Conservation (phyloP, 202 grass and related monocot species). For the Brachypodium distachyon region DNA sequence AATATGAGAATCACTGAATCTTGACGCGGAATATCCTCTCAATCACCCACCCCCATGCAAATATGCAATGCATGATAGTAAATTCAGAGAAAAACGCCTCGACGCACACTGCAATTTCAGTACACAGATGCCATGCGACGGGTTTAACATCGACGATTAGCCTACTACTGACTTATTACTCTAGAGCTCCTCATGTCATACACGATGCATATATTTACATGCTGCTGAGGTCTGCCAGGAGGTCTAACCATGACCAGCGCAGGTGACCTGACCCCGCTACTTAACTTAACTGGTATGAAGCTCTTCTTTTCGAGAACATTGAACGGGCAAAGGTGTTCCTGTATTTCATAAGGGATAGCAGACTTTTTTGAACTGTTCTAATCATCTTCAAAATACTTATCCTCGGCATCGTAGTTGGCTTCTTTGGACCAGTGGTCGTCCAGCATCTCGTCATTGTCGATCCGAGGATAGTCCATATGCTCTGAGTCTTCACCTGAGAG, state of each 20-base stretch:
- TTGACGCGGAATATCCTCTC: too few species aligned
- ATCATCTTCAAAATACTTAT: slow-evolving; percentile 83
- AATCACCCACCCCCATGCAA: background rate
- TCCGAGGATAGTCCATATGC: slow-evolving; percentile 64
- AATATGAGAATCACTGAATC: background rate
- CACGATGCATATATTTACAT: slow-evolving; percentile 13
- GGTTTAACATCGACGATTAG: background rate
- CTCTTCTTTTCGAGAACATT: too few species aligned
- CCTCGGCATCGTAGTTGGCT: slow-evolving; percentile 78
- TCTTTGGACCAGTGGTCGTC: slow-evolving; percentile 85
- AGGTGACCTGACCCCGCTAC: background rate
- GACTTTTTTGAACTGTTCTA: background rate
- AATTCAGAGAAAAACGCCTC: background rate
- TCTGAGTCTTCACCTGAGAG: slow-evolving; percentile 59
- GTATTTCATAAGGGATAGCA: too few species aligned
- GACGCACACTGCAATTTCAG: background rate
- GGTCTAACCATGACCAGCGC: background rate
- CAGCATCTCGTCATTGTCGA: slow-evolving; percentile 73
- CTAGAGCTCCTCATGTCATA: too few species aligned
- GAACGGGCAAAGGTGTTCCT: too few species aligned
- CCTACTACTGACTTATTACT: too few species aligned
- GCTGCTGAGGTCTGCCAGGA: background rate
- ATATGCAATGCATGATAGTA: background rate
- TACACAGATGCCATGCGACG: background rate
- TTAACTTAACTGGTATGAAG: background rate